Percentiles rank a stretch among this genome's conserved stretches.
phyloP scores from a whole-genome alignment of 2,329 filamentous ascomycete genomes.

The Trichoderma sp. region DNA sequence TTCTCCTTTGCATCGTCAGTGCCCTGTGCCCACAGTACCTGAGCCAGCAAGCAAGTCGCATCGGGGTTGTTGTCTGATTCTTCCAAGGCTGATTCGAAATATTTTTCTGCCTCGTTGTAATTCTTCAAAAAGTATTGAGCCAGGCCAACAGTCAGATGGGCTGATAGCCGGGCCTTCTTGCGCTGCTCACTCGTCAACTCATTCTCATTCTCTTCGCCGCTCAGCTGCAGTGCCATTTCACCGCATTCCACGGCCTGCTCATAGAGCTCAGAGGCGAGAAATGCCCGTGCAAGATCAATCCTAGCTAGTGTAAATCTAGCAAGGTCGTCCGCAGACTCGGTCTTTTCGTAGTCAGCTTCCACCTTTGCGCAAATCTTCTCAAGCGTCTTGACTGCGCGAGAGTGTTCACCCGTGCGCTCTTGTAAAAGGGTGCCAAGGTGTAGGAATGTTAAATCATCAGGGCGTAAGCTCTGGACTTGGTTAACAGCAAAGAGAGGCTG shows the following conservation, averaged over 20 bases:
- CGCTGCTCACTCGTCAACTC: conserved; percentile 68
- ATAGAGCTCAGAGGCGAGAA: conserved; percentile 70
- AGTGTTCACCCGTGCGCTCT: conserved; percentile 75
- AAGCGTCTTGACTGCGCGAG: conserved; percentile 65
- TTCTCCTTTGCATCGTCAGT: conserved; percentile 72
- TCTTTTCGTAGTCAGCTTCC: conserved; percentile 82
- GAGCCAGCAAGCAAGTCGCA: conserved; percentile 82
- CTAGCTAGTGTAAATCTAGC: conserved; percentile 80
- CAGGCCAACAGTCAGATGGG: conserved; percentile 82
- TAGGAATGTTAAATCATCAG: conserved; percentile 70
- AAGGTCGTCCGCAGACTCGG: conserved; percentile 75
- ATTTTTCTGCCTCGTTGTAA: conserved; percentile 71
- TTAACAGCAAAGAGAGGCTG: conserved; percentile 87
- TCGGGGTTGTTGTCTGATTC: conserved; percentile 80
- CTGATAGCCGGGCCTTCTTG: conserved; percentile 75
- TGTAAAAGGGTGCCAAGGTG: conserved; percentile 82
- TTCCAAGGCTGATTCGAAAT: conserved; percentile 78
- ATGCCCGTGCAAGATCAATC: conserved; percentile 82
- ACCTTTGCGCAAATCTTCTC: conserved; percentile 68
- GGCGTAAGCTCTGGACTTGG: conserved; percentile 74
- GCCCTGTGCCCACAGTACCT: conserved; percentile 91
- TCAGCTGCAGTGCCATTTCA: conserved; percentile 78
- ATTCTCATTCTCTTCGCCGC: conserved; percentile 69
- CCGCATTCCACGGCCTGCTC: conserved; percentile 75
- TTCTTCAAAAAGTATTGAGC: conserved; percentile 73